Evolutionary conservation across 108 stramenopile genomes (phyloP).

Genomic region (Pseudonitzschia multiseries): DNA sequence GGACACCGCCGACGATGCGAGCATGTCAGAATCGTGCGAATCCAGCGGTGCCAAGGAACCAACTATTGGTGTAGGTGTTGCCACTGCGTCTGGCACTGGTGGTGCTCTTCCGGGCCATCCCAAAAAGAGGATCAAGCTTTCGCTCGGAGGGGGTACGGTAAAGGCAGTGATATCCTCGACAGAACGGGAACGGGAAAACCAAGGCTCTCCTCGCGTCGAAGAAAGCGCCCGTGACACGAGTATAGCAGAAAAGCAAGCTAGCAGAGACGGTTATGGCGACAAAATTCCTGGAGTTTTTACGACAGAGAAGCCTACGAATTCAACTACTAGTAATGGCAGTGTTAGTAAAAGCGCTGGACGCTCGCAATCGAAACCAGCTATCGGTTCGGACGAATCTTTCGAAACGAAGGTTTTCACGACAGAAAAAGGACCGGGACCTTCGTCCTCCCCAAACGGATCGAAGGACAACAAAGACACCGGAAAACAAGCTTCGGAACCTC

Average conservation of each 20-base stretch:
- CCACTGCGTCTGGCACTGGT: background rate
- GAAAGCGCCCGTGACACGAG: background rate
- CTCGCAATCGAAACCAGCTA: background rate
- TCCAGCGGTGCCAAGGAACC: background rate
- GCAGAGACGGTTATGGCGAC: background rate
- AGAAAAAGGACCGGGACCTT: background rate
- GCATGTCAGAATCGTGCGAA: background rate
- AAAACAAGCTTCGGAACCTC: slow-evolving; percentile 6
- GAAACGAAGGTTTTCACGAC: background rate
- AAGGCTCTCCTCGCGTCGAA: background rate
- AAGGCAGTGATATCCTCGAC: background rate
- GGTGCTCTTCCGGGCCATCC: background rate
- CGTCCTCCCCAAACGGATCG: background rate
- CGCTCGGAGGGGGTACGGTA: background rate
- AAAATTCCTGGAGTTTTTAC: background rate
- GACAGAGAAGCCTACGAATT: background rate
- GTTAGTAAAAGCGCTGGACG: background rate
- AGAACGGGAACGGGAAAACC: background rate
- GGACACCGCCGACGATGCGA: slow-evolving; percentile 2
- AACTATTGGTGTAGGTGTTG: background rate
- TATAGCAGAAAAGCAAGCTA: no score
- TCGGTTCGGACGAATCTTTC: background rate
- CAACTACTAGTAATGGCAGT: background rate
- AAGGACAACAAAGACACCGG: slow-evolving; percentile 20
- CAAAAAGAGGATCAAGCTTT: slow-evolving; percentile 20